Base-by-base conservation (phyloP, 2,329 filamentous ascomycete species). In the Cladophialophora psammophila region DNA sequence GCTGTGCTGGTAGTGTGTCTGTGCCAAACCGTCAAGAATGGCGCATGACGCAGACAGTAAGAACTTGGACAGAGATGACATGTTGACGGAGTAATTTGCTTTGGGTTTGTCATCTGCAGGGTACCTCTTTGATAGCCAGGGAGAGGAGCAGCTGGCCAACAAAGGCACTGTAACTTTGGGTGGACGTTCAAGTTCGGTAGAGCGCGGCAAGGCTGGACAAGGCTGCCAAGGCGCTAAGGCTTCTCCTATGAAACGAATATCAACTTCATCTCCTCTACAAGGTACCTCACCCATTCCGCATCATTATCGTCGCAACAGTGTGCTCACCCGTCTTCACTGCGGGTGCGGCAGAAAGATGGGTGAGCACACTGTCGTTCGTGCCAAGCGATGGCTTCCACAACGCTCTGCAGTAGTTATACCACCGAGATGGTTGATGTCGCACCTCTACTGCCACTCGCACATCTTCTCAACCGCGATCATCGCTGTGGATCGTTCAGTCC, bases 321-420 rank as follows among this genome's bases (percentile, higher is more conserved):
- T 54, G 59, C 59, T 61, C 59, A 53, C 34, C 42, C 59, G 12
- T 53, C 34, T 48, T 45, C 32, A 53, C 48, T 45, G 59, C n/a
- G 36, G 36, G 36, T 31, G 18, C 42, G 18, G 45, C 45, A 52
- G 52, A 53, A 52, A 50, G 45, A 61, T 53, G 45, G 45, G 59
- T 61, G 59, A 61, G 59, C 59, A 53, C 59, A 31, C 32, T 31
- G 59, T 18, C 45, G 42, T 7, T 18, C 13, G 42, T 45, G 48
- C 59, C 59, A 53, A 61, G 59, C 45, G 12, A 18, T 61, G 59
- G 42, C 42, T 35, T 18, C 18, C 45, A 26, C 45, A 26, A 35
- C 59, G 45, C 59, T 32, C 31, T 34, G 32, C 32, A 61, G 48
- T 15, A 54, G 45, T 26, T 5, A 18, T n/a, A 18, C 9, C 40